These are phyloP conservation scores for Lycium barbarum DNA, from an alignment of 257 asterid species.

Conservation along the genomic window DNA sequence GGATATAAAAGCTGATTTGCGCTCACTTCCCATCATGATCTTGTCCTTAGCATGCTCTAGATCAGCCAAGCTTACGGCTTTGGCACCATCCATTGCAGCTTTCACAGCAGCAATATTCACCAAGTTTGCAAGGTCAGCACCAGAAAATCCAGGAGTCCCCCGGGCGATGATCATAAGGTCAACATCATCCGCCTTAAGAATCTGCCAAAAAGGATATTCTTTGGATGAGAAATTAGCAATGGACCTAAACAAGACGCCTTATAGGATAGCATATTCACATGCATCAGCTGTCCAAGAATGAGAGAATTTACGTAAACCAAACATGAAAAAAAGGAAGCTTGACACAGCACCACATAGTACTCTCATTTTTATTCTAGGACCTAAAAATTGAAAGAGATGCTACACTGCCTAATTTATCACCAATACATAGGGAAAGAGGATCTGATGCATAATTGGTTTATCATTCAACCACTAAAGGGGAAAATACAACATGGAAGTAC, in stretches of 20 bases:
- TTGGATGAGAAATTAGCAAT: neutral
- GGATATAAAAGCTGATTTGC: conserved; percentile 88
- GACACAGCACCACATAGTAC: neutral
- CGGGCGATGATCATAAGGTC: conserved; percentile 84
- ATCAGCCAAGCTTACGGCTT: conserved; percentile 74
- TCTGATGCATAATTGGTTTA: neutral
- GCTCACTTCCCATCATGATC: conserved; percentile 95
- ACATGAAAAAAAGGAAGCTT: conserved; percentile 1
- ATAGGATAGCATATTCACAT: neutral
- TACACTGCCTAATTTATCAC: neutral
- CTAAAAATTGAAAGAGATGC: neutral
- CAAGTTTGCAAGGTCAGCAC: conserved; percentile 93
- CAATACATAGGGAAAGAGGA: conserved; percentile 3
- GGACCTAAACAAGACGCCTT: conserved; percentile 14
- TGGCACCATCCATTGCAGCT: conserved; percentile 93
- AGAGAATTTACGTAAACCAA: neutral
- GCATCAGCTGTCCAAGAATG: conserved; percentile 9
- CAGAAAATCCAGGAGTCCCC: conserved; percentile 97
- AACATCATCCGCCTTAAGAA: conserved; percentile 89
- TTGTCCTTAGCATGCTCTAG: conserved; percentile 93
- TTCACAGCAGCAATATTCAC: conserved; percentile 84
- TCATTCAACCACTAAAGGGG: neutral
- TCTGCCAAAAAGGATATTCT: conserved; percentile 47
- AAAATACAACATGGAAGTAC: neutral
- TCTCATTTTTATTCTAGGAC: conserved; percentile 6